phyloP scores from a whole-genome alignment of 2,329 filamentous ascomycete species.

The Ophiognomonia clavigignenti-juglandacearum region DNA sequence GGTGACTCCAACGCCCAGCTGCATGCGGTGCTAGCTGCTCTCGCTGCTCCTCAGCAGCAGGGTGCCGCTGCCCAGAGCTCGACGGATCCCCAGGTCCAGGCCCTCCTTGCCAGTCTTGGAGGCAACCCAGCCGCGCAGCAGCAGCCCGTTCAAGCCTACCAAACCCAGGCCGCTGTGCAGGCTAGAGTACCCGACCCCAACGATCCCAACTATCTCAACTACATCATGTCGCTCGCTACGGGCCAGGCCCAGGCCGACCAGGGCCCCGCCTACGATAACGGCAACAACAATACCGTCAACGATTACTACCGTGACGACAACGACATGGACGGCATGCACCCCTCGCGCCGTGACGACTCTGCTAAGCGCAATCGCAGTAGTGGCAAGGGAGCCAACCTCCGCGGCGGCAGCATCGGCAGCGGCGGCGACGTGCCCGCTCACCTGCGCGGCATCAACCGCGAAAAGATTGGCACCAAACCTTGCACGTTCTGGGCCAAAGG shows the following conservation, averaged over 20 bases:
- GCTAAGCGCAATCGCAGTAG: conserved; percentile 27
- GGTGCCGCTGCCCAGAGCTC: conserved; percentile 10
- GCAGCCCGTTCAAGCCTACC: conserved; percentile 12
- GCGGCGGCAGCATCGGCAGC: conserved; percentile 33
- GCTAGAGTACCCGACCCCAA: conserved; percentile 25
- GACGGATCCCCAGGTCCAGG: conserved; percentile 35
- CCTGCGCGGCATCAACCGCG: conserved; percentile 45
- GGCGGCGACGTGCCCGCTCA: conserved; percentile 21
- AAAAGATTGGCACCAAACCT: conserved; percentile 60
- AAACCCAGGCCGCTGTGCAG: conserved; percentile 22
- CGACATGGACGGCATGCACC: conserved; percentile 22
- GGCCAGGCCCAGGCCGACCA: conserved; percentile 7
- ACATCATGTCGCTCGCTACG: conserved; percentile 17
- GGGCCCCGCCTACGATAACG: conserved; percentile 6
- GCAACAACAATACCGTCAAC: conserved; percentile 20
- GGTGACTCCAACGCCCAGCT: conserved; percentile 22
- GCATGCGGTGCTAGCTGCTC: conserved; percentile 22
- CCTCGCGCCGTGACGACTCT: conserved; percentile 22
- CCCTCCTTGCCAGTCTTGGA: conserved; percentile 37
- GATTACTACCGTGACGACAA: conserved; percentile 24
- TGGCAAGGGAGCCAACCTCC: conserved; percentile 27
- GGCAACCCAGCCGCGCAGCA: conserved; percentile 8
- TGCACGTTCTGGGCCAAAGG: conserved; percentile 68
- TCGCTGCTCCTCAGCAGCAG: conserved; percentile 23
- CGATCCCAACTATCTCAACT: conserved; percentile 32